Base-by-base conservation (phyloP, 805 yeast species). In the Metschnikowia anglica region DNA sequence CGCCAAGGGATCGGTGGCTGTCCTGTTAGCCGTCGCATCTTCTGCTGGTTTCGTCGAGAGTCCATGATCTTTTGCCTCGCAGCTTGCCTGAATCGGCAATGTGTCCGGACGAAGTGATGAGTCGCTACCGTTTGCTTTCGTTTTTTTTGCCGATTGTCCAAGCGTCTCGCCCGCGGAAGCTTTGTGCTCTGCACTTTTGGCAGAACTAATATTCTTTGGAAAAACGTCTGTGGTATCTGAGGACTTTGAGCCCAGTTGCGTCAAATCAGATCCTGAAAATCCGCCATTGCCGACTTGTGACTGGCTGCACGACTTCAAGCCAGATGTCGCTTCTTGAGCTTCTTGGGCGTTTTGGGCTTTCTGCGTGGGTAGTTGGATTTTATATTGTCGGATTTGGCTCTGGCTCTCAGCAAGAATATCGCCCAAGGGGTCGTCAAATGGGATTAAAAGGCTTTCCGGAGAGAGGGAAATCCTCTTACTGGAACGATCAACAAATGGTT, bases 1-100 rank as follows among this genome's bases (percentile, higher is more conserved):
- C 5, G 76, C 76, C 45, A 71, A 61, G 16, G 63, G 63, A 49
- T 71, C 76, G 24, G 56, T 55, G 35, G 59, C 63, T 2, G 65
- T 54, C 8, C 16, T 32, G 13, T 37, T 37, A 13, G 37, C 39
- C 3, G 16, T 8, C 13, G 12, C 4, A 9, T 34, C 30, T 34
- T 24, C 38, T 4, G 23, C 16, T 13, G 31, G 9, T 20, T 21
- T 28, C 3, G n/a, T 18, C 16, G 19, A n/a, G n/a, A n/a, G 28
- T n/a, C 11, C n/a, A 9, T 23, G 29, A n/a, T 28, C 31, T 6
- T 28, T n/a, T 28, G 18, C 18, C 31, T 24, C 16, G n/a, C n/a
- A n/a, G n/a, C n/a, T n/a, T n/a, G n/a, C n/a, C n/a, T n/a, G n/a
- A n/a, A n/a, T n/a, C n/a, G n/a, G n/a, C n/a, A n/a, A n/a, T n/a